These are phyloP conservation scores for Cercospora beticola DNA, from an alignment of 2,329 filamentous ascomycete genomes.

Conservation along the genomic window DNA sequence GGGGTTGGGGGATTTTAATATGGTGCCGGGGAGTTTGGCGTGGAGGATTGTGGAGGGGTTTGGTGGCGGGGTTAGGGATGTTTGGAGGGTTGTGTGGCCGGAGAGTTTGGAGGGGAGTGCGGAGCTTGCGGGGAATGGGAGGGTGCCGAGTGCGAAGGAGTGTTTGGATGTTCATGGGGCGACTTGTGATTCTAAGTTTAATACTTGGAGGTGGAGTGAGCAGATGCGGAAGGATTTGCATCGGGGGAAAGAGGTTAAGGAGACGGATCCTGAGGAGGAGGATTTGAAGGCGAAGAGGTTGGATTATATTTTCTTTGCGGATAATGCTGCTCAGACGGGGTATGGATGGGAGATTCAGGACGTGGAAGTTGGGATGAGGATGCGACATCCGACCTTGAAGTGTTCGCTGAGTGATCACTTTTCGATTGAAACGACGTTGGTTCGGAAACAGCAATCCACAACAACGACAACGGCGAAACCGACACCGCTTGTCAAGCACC, in stretches of 20 bases:
- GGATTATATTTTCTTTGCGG: constrained; percentile 86
- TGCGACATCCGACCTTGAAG: constrained; percentile 74
- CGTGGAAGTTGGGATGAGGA: constrained; percentile 74
- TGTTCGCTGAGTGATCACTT: constrained; percentile 96
- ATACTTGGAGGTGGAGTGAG: constrained; percentile 91
- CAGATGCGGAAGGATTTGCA: constrained; percentile 66
- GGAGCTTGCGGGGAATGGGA: constrained; percentile 65
- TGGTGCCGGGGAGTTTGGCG: constrained; percentile 81
- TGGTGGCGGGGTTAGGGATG: constrained; percentile 72
- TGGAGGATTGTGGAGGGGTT: constrained; percentile 76
- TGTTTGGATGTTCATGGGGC: constrained; percentile 80
- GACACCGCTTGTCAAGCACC: neutral
- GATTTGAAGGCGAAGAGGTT: constrained; percentile 81
- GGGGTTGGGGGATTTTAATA: constrained; percentile 92
- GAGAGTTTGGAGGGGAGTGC: constrained; percentile 77
- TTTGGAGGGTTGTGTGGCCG: constrained; percentile 81
- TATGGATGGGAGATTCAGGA: constrained; percentile 67
- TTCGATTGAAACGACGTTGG: constrained; percentile 77
- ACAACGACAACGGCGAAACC: neutral
- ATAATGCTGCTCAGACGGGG: constrained; percentile 33
- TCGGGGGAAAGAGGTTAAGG: constrained; percentile 52
- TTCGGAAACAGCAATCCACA: constrained; percentile 36
- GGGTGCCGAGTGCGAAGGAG: constrained; percentile 71
- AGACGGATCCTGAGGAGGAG: constrained; percentile 64
- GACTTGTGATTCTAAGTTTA: constrained; percentile 81